Evolutionary conservation across 768 basidiomycete species (phyloP), one percentile per base, ranked within the genome.

Genomic region (Gymnopilus junonius): DNA sequence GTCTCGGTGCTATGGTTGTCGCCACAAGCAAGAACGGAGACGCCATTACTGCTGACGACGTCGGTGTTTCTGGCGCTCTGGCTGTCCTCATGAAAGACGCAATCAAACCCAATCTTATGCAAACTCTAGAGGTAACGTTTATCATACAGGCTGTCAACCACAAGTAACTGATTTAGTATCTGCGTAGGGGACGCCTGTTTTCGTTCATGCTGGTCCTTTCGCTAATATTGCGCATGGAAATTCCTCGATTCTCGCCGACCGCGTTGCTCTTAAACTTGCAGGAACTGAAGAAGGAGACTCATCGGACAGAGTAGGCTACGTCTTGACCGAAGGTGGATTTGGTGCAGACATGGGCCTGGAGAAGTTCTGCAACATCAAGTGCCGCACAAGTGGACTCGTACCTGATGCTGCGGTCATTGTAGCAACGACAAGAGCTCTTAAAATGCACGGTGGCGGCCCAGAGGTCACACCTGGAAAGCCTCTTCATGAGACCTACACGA

Each of bases 361-460:
- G 79, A 97, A 99, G 77, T 99, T 99, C 85, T 98, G 94, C 84
- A 98, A 99, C 79, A 98, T 99, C 84, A 99, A 99, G 77, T 98
- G 96, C 76, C 89, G 97, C 63, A 83, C 92, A 61, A 95, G 93
- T 64, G 97, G 96, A 51, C 85, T 99, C 72, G 91, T 82, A 60
- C 97, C 97, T 8, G 94, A 99, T 76, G 97, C 95, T 3, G 91
- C 91, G 37, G 88, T 99, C 67, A 92, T 99, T 70, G 97, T 99
- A 57, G 97, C 97, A 7, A 99, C 97, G 4, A 95, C 97, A 29
- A 92, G 97, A 67, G 97, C 97, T 21, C 81, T 99, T 64, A 99
- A 99, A 85, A 99, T 99, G 97, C 97, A 99, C 74, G 97, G 97
- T 43, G 97, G 97, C 63, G 97, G 93, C 62, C 97, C 97, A 5